Conservation (phyloP, 225 moss, liverwort and hornwort genomes). For the Pseudoscleropodium purum region DNA sequence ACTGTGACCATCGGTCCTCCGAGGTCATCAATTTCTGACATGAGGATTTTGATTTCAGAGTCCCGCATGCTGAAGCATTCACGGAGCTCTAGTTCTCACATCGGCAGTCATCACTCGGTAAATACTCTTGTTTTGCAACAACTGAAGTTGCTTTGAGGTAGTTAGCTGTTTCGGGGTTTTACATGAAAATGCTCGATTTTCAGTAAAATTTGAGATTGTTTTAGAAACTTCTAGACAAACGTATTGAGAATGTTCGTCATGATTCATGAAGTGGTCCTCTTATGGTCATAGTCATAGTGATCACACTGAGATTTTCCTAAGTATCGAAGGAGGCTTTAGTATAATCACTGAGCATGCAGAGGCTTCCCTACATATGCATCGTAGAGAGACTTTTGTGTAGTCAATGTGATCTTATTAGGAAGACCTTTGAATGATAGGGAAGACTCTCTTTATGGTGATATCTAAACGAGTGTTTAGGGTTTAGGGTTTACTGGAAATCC, state of each 20-base stretch:
- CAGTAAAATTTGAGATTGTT: neutral
- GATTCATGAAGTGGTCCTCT: neutral
- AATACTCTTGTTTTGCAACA: neutral
- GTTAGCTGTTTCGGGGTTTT: neutral
- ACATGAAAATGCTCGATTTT: neutral
- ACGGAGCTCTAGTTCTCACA: slow-evolving; percentile 22
- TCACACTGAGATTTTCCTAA: neutral
- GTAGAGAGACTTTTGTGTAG: neutral
- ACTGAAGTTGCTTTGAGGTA: neutral
- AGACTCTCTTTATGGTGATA: no score
- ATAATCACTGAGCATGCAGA: neutral
- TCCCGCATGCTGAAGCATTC: slow-evolving; percentile 26
- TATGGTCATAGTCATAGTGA: no score
- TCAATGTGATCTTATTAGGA: neutral
- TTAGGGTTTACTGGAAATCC: neutral
- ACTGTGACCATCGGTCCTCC: neutral
- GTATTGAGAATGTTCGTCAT: neutral
- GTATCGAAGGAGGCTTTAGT: neutral
- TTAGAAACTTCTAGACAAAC: neutral
- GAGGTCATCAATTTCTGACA: slow-evolving; percentile 1
- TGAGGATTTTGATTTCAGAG: slow-evolving; percentile 1
- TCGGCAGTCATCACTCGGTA: slow-evolving; percentile 23
- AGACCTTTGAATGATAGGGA: neutral
- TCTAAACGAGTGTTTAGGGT: neutral
- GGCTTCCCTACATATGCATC: neutral